Conservation (phyloP, 1,139 yeast species). For the Sugiyamaella pinicola region DNA sequence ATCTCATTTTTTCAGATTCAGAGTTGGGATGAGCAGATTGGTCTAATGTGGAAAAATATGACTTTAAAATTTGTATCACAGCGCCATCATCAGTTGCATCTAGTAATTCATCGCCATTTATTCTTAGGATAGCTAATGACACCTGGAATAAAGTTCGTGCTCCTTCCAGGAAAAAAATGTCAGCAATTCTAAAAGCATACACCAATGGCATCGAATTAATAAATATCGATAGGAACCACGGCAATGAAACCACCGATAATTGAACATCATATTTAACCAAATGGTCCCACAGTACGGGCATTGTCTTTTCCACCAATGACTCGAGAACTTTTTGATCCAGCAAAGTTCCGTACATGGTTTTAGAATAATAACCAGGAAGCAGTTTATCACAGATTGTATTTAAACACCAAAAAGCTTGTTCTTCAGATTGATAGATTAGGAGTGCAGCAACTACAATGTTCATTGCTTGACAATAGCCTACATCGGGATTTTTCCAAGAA, state of each 20-base stretch:
- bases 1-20: slow-evolving; percentile 60
- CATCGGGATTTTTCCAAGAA: slow-evolving; percentile 96
- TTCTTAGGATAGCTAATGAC: slow-evolving; percentile 81
- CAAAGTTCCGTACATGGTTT: slow-evolving; percentile 96
- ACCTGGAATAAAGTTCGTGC: slow-evolving; percentile 89
- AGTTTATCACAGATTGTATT: slow-evolving; percentile 78
- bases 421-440: slow-evolving; percentile 91
- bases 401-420: slow-evolving; percentile 95
- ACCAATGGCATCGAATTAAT: slow-evolving; percentile 93
- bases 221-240: slow-evolving; percentile 93
- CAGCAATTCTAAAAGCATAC: slow-evolving; percentile 88
- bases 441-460: slow-evolving; percentile 95
- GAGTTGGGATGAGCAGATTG: slow-evolving; percentile 80
- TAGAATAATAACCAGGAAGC: slow-evolving; percentile 95
- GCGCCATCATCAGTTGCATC: slow-evolving; percentile 89
- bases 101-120: slow-evolving; percentile 82
- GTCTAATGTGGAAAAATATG: slow-evolving; percentile 76
- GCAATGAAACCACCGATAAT: slow-evolving; percentile 88
- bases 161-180: slow-evolving; percentile 89
- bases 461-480: slow-evolving; percentile 99
- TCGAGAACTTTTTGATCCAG: slow-evolving; percentile 94
- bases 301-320: slow-evolving; percentile 80
- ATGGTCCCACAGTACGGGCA: slow-evolving; percentile 89
- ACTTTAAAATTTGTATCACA: slow-evolving; percentile 80
- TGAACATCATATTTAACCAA: slow-evolving; percentile 80